Evolutionary conservation across 2,329 filamentous ascomycete genomes (phyloP).

Genomic region (Chrysosporium keratinophilum): DNA sequence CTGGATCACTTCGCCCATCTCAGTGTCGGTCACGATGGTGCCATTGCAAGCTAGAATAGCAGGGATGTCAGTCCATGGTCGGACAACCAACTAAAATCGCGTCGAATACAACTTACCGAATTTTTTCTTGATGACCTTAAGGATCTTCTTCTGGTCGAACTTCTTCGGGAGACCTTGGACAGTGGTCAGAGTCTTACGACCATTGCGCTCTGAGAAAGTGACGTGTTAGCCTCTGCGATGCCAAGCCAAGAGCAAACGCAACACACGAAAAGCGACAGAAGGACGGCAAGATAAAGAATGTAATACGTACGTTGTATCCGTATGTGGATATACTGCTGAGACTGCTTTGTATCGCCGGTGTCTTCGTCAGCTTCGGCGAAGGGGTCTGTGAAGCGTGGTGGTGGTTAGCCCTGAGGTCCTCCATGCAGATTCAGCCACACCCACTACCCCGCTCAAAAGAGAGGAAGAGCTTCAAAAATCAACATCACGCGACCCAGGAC

Average conservation of each 20-base stretch:
- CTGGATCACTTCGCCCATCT: constrained; percentile 99
- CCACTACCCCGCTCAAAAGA: constrained; percentile 30
- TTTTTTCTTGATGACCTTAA: constrained; percentile 99
- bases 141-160: constrained; percentile 98
- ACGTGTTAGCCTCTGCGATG: constrained; percentile 20
- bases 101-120: constrained; percentile 54
- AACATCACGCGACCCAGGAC: neutral
- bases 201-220: constrained; percentile 77
- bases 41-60: constrained; percentile 79
- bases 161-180: constrained; percentile 98
- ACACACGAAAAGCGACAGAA: constrained; percentile 6
- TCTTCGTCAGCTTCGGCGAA: constrained; percentile 99
- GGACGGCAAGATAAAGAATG: constrained; percentile 1
- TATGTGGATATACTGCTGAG: constrained; percentile 98
- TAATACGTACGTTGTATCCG: constrained; percentile 84
- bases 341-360: constrained; percentile 87
- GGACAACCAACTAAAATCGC: neutral
- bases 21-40: constrained; percentile 89
- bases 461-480: constrained; percentile 11
- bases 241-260: constrained; percentile 1
- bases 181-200: constrained; percentile 99
- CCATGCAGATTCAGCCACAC: constrained; percentile 20
- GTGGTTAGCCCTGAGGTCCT: constrained; percentile 22
- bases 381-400: constrained; percentile 59
- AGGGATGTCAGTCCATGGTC: constrained; percentile 19